A percentile compares a stretch with the other conserved stretches of the same genome.
phyloP scores from a whole-genome alignment of 495 filamentous ascomycete species.

The Lasiosphaeria miniovina region DNA sequence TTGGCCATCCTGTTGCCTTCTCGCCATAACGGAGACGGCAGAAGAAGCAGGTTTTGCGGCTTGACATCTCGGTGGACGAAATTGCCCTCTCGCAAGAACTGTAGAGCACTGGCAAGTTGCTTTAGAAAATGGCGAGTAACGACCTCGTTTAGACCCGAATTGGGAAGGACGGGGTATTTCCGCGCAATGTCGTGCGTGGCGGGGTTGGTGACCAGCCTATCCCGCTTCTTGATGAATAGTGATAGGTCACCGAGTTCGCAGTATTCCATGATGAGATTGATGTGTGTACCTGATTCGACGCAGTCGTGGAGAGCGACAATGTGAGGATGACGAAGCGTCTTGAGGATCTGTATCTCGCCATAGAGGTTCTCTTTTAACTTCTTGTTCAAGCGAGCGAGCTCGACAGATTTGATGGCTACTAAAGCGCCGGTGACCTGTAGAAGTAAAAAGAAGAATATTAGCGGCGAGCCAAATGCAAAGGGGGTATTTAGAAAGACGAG shows the following conservation, averaged over 20 bases:
- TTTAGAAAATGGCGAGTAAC: slow-evolving; percentile 93
- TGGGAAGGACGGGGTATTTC: slow-evolving; percentile 80
- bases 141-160: slow-evolving; percentile 87
- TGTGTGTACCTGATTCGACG: slow-evolving; percentile 77
- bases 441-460: slow-evolving; percentile 32
- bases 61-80: slow-evolving; percentile 97
- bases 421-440: slow-evolving; percentile 57
- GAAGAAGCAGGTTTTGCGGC: slow-evolving; percentile 89
- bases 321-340: slow-evolving; percentile 88
- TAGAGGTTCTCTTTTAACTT: slow-evolving; percentile 96
- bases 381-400: slow-evolving; percentile 81
- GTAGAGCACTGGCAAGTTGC: slow-evolving; percentile 87
- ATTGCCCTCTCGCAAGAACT: slow-evolving; percentile 79
- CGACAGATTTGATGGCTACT: slow-evolving; percentile 95
- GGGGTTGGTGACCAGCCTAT: slow-evolving; percentile 69
- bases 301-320: slow-evolving; percentile 95
- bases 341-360: slow-evolving; percentile 90
- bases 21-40: slow-evolving; percentile 70
- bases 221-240: slow-evolving; percentile 89
- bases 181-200: slow-evolving; percentile 80
- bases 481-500: neutral
- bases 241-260: slow-evolving; percentile 93
- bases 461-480: slow-evolving; percentile 21
- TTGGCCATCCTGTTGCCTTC: slow-evolving; percentile 38
- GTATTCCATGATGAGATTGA: slow-evolving; percentile 98